Evolutionary conservation across 2,329 filamentous ascomycete species (phyloP).

Genomic region (Cercospora citrullina): DNA sequence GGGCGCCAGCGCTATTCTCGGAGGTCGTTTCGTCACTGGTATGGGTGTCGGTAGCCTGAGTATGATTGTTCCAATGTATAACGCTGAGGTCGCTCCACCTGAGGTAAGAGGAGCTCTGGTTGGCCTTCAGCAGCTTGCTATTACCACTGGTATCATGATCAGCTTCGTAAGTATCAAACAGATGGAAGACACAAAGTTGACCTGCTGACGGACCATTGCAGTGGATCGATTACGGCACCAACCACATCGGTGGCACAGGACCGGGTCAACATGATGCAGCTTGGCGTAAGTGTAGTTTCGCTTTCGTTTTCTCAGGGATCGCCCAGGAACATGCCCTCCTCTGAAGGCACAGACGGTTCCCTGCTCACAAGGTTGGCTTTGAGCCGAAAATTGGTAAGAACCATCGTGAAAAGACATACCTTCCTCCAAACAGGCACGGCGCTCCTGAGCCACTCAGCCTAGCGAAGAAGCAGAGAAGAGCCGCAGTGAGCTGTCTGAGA

Average conservation of each 20-base stretch:
- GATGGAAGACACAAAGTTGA: background rate
- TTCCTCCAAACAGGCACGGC: no score
- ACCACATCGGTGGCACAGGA: conserved; percentile 58
- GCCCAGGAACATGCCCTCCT: no score
- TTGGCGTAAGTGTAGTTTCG: conserved; percentile 56
- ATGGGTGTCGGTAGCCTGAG: conserved; percentile 69
- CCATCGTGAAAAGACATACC: no score
- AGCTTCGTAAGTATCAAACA: conserved; percentile 43
- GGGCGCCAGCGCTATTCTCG: conserved; percentile 63
- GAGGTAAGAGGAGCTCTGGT: conserved; percentile 68
- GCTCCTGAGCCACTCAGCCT: no score
- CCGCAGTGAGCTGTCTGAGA: no score
- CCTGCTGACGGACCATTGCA: background rate
- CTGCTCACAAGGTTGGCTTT: no score
- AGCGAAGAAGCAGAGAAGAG: no score
- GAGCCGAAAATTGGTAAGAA: no score
- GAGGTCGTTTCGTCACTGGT: conserved; percentile 67
- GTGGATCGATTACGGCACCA: conserved; percentile 30
- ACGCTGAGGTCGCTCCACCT: conserved; percentile 55
- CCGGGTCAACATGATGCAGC: conserved; percentile 62
- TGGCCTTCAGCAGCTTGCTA: conserved; percentile 64
- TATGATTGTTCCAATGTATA: conserved; percentile 57
- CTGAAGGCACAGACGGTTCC: no score
- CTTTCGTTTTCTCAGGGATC: no score
- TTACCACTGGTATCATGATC: conserved; percentile 58